phyloP scores from a whole-genome alignment of 768 basidiomycete species.

The Mycena pura region DNA sequence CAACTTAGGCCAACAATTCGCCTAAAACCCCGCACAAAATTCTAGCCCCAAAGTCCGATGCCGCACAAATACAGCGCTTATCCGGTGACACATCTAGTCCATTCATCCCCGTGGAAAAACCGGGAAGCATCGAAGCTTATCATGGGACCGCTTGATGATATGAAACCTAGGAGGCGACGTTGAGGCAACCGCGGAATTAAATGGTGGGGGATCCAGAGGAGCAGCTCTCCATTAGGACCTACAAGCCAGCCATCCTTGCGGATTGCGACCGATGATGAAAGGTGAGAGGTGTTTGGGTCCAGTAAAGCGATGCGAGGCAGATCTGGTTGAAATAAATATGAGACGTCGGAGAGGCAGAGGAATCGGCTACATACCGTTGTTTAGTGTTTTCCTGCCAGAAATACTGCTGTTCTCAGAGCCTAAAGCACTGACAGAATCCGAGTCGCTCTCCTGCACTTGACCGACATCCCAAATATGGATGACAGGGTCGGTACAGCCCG shows the following conservation, averaged over 20 bases:
- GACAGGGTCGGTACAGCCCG: too few species aligned
- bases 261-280: background rate
- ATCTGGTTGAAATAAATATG: background rate
- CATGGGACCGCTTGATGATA: background rate
- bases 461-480: too few species aligned
- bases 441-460: too few species aligned
- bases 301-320: background rate
- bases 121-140: background rate
- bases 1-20: too few species aligned
- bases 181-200: background rate
- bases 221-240: background rate
- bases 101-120: background rate
- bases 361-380: background rate
- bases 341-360: background rate
- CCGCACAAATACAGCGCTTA: too few species aligned
- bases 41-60: too few species aligned
- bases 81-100: background rate
- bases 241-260: background rate
- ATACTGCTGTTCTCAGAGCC: background rate
- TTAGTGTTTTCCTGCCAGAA: background rate
- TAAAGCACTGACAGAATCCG: too few species aligned
- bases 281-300: background rate
- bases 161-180: background rate
- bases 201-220: conserved; percentile 1
- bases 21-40: too few species aligned